Evolutionary conservation across 176 grass and related monocot species (phyloP).

Genomic region (Triticum monococcum): DNA sequence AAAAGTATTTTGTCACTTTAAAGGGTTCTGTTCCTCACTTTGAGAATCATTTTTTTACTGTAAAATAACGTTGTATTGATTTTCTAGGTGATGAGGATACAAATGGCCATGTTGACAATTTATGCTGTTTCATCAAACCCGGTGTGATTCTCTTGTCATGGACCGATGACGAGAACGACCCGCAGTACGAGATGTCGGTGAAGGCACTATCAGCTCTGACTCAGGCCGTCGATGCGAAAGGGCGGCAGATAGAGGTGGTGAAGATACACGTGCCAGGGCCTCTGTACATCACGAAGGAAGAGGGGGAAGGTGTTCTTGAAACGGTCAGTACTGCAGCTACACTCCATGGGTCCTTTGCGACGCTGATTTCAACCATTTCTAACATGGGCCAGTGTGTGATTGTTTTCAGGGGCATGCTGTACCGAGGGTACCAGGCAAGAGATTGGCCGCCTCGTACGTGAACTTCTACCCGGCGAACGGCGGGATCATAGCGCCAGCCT

Average conservation of each 20-base stretch:
- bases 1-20: not conserved
- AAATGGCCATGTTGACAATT: conserved; percentile 84
- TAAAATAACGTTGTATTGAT: conserved; percentile 4
- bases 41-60: not conserved
- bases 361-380: not conserved
- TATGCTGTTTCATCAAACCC: conserved; percentile 88
- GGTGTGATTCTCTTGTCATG: conserved; percentile 75
- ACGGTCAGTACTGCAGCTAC: conserved; percentile 32
- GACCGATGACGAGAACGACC: conserved; percentile 69
- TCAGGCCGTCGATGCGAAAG: conserved; percentile 48
- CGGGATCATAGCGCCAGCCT: conserved; percentile 70
- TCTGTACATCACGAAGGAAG: conserved; percentile 82
- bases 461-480: conserved; percentile 88
- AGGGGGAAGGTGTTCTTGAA: conserved; percentile 52
- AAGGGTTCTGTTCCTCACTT: not conserved
- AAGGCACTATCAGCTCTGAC: conserved; percentile 71
- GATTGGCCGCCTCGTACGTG: conserved; percentile 82
- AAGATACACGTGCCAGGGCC: conserved; percentile 90
- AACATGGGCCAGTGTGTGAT: not conserved
- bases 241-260: conserved; percentile 60
- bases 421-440: conserved; percentile 54
- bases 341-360: not conserved
- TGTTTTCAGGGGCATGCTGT: conserved; percentile 63
- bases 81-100: conserved; percentile 83
- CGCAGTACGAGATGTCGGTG: conserved; percentile 70